These are phyloP conservation scores for Paraconiothyrium brasiliense DNA, from an alignment of 2,329 filamentous ascomycete species.

Conservation along the genomic window DNA sequence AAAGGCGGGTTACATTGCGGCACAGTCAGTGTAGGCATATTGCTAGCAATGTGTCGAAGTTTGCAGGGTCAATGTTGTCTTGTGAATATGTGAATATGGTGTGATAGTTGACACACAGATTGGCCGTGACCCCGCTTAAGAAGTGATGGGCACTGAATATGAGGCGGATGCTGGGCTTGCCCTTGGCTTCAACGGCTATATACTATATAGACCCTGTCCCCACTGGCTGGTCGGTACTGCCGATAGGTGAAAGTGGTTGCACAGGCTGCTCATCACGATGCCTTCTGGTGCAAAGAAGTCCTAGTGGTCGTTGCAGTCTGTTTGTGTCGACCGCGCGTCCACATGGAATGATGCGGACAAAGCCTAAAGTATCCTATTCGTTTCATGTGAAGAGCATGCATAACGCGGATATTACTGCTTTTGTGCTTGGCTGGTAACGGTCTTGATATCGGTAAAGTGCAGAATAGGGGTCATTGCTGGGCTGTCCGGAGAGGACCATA, in stretches of 20 bases:
- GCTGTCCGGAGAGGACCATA: background rate
- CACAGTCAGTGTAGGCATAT: background rate
- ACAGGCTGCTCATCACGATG: background rate
- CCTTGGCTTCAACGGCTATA: too few species aligned
- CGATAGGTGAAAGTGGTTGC: background rate
- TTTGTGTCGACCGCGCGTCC: background rate
- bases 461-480: background rate
- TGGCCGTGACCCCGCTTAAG: background rate
- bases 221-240: background rate
- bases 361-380: background rate
- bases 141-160: background rate
- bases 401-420: background rate
- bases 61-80: background rate
- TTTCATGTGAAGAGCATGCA: background rate
- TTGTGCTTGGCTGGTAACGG: background rate
- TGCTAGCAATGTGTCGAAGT: background rate
- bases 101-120: background rate
- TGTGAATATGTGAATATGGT: background rate
- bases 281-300: background rate
- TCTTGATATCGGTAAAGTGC: background rate
- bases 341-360: background rate
- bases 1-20: background rate
- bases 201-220: background rate
- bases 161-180: background rate
- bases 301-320: background rate